Evolutionary conservation across 1,139 yeast species (phyloP), one percentile per base, ranked within the genome.

Genomic region (Kluyveromyces sp.): DNA sequence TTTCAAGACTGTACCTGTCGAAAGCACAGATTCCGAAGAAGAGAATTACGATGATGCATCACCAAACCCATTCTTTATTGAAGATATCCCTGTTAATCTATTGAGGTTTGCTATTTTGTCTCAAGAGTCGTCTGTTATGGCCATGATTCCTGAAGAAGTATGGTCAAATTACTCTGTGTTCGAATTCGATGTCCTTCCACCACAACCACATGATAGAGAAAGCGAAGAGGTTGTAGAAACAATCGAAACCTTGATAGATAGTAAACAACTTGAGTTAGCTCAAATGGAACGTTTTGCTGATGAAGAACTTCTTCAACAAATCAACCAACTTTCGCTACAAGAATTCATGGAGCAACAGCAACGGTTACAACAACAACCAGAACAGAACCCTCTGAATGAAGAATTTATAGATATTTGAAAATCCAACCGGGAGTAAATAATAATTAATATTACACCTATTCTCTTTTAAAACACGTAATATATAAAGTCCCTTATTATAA

Each of bases 101-200:
- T 56, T 83, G 4, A 69, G 94, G 50, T 82, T 83, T 62, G 83
- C 80, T 2, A 73, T 83, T 33, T 64, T 84, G 39, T 81, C 89
- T 0, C 86, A 84, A 15, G 92, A 83, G 60, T 79, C 78, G 31
- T 74, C 78, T 43, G 73, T 81, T 0, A 79, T 83, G 84, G 87
- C 86, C 1, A 75, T 76, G 53, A 69, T 83, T 21, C 94, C 94
- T 0, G 60, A 71, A 38, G 57, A 66, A 2, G 70, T 83, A n/a
- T 84, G 88, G 84, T 71, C 74, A 2, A 61, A 76, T 39, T 72
- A 79, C 50, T 84, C 81, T 48, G 71, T 79, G 15, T 78, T 71
- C 55, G 94, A 84, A 54, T 84, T 76, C 59, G 94, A 84, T 62
- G 75, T 81, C 2, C 63, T 83, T 25, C 90, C 92, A 1, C 89